phyloP scores from a whole-genome alignment of 495 filamentous ascomycete species.

The Penicillium herquei region DNA sequence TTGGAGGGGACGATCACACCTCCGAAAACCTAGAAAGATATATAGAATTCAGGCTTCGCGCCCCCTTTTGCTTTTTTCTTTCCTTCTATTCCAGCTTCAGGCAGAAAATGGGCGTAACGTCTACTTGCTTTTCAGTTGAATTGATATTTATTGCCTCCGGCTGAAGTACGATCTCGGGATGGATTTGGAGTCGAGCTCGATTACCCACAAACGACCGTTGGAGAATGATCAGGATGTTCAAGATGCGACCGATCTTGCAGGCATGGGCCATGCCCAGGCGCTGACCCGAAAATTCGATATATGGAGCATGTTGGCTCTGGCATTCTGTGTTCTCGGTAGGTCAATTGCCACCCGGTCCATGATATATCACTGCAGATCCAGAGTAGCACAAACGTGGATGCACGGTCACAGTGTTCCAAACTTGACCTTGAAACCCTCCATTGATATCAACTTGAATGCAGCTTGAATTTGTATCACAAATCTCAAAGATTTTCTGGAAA shows the following conservation, averaged over 20 bases:
- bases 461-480: too few species aligned
- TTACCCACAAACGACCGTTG: constrained; percentile 31
- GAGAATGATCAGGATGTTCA: constrained; percentile 38
- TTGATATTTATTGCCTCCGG: constrained; percentile 18
- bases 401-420: too few species aligned
- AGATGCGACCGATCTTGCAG: constrained; percentile 51
- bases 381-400: background rate
- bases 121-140: constrained; percentile 13
- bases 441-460: too few species aligned
- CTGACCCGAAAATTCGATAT: constrained; percentile 49
- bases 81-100: background rate
- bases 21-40: constrained; percentile 1
- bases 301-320: constrained; percentile 48
- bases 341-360: background rate
- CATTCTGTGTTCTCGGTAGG: constrained; percentile 46
- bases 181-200: constrained; percentile 36
- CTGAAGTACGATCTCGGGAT: constrained; percentile 15
- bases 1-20: constrained; percentile 7
- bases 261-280: constrained; percentile 51
- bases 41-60: constrained; percentile 15
- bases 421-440: too few species aligned
- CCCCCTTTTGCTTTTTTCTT: background rate
- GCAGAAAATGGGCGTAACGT: constrained; percentile 27
- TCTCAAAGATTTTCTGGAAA: background rate
- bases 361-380: background rate